Base-by-base conservation (phyloP, 2,329 filamentous ascomycete genomes). In the Aspergillus fumigatiaffinis region DNA sequence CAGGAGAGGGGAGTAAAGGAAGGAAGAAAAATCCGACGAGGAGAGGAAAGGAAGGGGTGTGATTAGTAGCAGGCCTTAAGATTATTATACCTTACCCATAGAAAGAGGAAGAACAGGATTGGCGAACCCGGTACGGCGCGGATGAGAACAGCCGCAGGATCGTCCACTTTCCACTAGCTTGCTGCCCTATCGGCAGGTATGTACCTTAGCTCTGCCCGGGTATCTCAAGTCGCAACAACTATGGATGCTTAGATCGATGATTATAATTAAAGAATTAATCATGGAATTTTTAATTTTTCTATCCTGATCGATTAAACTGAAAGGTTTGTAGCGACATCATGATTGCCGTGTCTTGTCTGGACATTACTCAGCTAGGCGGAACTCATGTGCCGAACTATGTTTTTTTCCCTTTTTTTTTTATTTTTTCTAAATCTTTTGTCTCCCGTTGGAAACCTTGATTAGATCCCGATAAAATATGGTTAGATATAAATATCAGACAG, bases 71-170 rank as follows among this genome's bases (percentile, higher is more conserved):
- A 38, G 32, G 2, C 17, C n/a, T 46, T 20, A 46, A 20, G 20
- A 20, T 46, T 46, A 12, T 46, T 46, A 23, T 46, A 38, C 14
- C 32, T 4, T 46, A 38, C 14, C 32, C 10, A 42, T 46, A 26
- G 46, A 46, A 42, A 17, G 51, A 46, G 58, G 51, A 35, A 38
- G 32, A 38, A 38, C 14, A 7, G 2, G 32, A 38, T 38, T 38
- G 32, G 38, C 51, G 50, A 54, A 50, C 51, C 48, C 57, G 61
- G 57, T 59, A 61, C 49, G 55, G 59, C 59, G 57, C 55, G 61
- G 61, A 63, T 58, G 35, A 52, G 54, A 52, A 21, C 20, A 46
- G 42, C 42, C 42, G 42, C 8, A 46, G 21, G 42, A 20, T 21
- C 42, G 23, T 38, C 32, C 32, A 38, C 32, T 17, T 17, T 38